phyloP scores from a whole-genome alignment of 1,284 basidiomycete species.

The Cystobasidium slooffiae region DNA sequence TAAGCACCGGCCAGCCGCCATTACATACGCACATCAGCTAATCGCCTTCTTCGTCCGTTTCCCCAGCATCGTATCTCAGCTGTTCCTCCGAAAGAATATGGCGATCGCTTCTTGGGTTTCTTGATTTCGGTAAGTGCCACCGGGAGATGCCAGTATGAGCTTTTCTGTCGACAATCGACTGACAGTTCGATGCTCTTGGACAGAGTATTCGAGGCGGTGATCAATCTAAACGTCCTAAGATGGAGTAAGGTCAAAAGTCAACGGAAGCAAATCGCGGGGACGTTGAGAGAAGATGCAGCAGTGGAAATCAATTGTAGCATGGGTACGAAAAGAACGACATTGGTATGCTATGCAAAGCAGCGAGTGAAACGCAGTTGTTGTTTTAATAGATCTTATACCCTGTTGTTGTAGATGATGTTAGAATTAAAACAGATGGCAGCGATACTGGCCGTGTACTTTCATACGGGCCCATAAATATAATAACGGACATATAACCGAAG shows the following conservation, averaged over 20 bases:
- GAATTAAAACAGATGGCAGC: no score
- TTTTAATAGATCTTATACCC: no score
- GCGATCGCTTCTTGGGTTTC: constrained; percentile 82
- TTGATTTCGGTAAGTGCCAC: constrained; percentile 72
- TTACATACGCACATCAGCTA: neutral
- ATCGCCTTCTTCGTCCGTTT: no score
- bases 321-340: neutral
- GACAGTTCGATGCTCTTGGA: neutral
- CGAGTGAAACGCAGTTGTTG: no score
- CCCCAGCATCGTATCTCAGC: constrained; percentile 88
- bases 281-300: neutral
- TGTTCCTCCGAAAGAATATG: constrained; percentile 81
- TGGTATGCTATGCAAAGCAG: no score
- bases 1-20: constrained; percentile 59
- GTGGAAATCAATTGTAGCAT: neutral
- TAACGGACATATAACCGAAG: no score
- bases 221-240: constrained; percentile 68
- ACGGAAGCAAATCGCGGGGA: neutral
- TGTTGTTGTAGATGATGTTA: no score
- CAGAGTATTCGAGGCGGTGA: constrained; percentile 74
- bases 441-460: no score
- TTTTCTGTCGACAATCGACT: neutral
- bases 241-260: constrained; percentile 35
- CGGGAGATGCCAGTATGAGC: no score
- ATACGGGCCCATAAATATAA: no score